Evolutionary conservation across 441 rosid species (phyloP), one percentile per base, ranked within the genome.

Genomic region (Sinapis alba): DNA sequence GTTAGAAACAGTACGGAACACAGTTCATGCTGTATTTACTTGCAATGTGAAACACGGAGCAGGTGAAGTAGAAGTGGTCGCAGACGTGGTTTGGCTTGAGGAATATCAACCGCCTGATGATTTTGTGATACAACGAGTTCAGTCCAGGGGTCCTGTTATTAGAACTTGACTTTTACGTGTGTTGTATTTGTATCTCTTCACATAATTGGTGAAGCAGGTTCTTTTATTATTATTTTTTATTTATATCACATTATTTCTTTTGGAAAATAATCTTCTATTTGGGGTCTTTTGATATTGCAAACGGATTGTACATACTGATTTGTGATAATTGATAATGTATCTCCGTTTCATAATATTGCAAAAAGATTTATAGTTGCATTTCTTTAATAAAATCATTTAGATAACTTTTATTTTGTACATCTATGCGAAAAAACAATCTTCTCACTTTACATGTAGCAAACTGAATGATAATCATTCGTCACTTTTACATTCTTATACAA

Each of bases 61-160:
- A 88, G 92, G 85, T 65, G 84, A 86, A 57, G 53, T 84, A 5
- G 83, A 88, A 77, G 78, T 78, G 4, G 68, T 79, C 10, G 80
- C 88, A 0, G 80, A 80, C 19, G 74, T 82, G 27, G 74, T 86
- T 9, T 88, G 90, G 92, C 79, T 88, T 41, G 90, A 88, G 81
- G 92, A 88, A 66, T 88, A 69, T 80, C 88, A 83, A 76, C 92
- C 86, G 13, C 88, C 92, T 6, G 92, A 88, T 76, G 78, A 86
- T 76, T 86, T 88, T 72, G 84, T 86, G 75, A 88, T 84, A 27
- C 72, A 80, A 51, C 81, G 90, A 85, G 87, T 87, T 73, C 43
- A 38, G 58, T 88, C 86, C 82, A 83, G 56, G 30, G 92, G 90
- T 59, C 92, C 92, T 23, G 90, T 84, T 30, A 88, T 88, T 79